Evolutionary conservation across 352 stramenopile genomes (phyloP), one percentile per base, ranked within the genome.

Genomic region (Thraustochytrium striatum): DNA sequence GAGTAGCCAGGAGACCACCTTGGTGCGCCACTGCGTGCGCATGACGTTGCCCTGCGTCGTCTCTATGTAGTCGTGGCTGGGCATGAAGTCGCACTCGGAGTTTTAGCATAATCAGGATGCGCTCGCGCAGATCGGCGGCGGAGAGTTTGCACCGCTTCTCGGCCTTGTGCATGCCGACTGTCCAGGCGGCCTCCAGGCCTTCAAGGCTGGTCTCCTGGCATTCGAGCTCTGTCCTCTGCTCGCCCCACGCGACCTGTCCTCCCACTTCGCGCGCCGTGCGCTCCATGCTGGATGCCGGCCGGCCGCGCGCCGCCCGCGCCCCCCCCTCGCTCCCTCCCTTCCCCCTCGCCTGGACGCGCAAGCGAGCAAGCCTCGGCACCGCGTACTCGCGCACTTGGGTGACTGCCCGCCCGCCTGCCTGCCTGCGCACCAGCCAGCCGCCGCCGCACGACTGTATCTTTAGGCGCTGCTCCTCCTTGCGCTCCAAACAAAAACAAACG

Each of bases 51-150:
- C 30, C 33, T 75, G 65, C 39, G 65, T 41, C n/a, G 41, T 5
- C 30, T 75, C 65, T 19, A 75, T 75, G 65, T 75, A 75, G 39
- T 75, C 52, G 19, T 21, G 39, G n/a, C 52, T 16, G 7, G 65
- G 65, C 50, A 44, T 21, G 52, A 30, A 75, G n/a, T 43, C 16
- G 25, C 35, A 36, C 33, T 75, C 65, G 35, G n/a, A 25, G 19
- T n/a, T 75, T 36, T 19, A 75, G 41, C 65, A 75, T 75, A n/a
- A 62, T 70, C 3, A 9, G 32, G 21, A 75, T 58, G 5, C 65
- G 21, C 25, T 75, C 65, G 16, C 0, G 5, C 11, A 75, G 65
- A 2, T 75, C 65, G 21, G 65, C 65, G 13, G 65, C 30, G 9
- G 44, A 52, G 5, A 75, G 50, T 13, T 36, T 5, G 59, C 59